Conservation (phyloP, 2,329 filamentous ascomycete species). For the Xylaria sp. region DNA sequence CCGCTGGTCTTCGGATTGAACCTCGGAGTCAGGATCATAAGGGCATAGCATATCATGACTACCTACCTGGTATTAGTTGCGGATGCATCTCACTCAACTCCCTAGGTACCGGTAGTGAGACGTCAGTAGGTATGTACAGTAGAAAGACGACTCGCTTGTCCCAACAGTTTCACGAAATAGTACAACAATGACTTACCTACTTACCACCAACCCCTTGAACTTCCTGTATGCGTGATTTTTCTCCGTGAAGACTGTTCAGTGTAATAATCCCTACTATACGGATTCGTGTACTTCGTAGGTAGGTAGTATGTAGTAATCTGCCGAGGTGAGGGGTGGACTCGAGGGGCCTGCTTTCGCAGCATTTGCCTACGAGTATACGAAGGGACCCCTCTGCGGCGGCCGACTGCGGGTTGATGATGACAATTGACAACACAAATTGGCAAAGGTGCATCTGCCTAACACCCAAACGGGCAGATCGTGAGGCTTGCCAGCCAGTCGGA, state of each 20-base stretch:
- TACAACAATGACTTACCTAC: background rate
- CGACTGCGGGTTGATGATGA: background rate
- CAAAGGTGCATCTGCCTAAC: conserved; percentile 13
- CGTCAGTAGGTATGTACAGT: background rate
- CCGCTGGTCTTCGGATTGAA: background rate
- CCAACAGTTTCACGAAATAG: background rate
- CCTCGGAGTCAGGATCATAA: background rate
- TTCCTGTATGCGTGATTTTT: background rate
- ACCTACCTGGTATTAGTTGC: background rate
- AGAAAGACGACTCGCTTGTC: background rate
- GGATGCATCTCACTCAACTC: background rate
- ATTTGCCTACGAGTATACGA: background rate
- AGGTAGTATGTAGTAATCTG: background rate
- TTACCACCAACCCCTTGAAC: background rate
- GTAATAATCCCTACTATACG: too few relatives aligned
- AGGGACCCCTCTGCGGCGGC: background rate
- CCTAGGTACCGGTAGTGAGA: background rate
- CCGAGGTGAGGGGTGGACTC: background rate
- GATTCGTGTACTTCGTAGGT: too few relatives aligned
- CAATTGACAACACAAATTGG: conserved; percentile 3
- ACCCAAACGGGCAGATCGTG: conserved; percentile 27
- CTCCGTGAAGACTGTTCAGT: background rate
- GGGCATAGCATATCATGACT: background rate
- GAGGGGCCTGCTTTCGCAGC: background rate
- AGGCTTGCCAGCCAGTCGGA: conserved; percentile 27